Evolutionary conservation across 1,284 basidiomycete species (phyloP).

Genomic region (Sparassis latifolia): DNA sequence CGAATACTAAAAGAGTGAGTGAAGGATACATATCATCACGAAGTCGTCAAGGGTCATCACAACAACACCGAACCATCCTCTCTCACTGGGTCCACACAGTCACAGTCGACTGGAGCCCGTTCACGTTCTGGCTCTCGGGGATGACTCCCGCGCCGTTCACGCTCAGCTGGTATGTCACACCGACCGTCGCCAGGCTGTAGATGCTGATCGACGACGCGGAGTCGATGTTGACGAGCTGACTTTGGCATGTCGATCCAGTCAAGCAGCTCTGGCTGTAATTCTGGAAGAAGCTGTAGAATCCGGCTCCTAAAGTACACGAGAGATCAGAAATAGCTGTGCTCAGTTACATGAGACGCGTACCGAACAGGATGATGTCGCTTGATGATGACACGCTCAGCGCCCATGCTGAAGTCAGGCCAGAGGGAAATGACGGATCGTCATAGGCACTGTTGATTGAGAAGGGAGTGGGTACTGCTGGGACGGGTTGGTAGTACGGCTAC

Average conservation of each 20-base stretch:
- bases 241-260: constrained; percentile 43
- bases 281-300: constrained; percentile 65
- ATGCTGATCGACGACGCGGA: constrained; percentile 44
- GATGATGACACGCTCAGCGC: constrained; percentile 49
- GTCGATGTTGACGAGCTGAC: constrained; percentile 55
- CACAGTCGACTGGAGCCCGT: constrained; percentile 58
- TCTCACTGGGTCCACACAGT: constrained; percentile 44
- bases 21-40: background rate
- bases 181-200: constrained; percentile 63
- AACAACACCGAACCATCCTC: too few relatives aligned
- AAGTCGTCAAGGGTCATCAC: background rate
- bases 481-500: constrained; percentile 53
- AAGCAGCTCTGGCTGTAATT: constrained; percentile 35
- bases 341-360: constrained; percentile 16
- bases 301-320: constrained; percentile 39
- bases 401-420: constrained; percentile 44
- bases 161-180: constrained; percentile 49
- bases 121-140: constrained; percentile 34
- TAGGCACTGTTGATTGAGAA: constrained; percentile 34
- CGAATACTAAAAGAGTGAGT: too few relatives aligned
- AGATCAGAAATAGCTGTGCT: background rate
- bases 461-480: constrained; percentile 49
- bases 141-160: constrained; percentile 44
- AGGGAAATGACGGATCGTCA: constrained; percentile 46
- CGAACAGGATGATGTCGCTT: constrained; percentile 57